These are phyloP conservation scores for Soucietia sequanensis DNA, from an alignment of 805 yeast species.

Conservation along the genomic window DNA sequence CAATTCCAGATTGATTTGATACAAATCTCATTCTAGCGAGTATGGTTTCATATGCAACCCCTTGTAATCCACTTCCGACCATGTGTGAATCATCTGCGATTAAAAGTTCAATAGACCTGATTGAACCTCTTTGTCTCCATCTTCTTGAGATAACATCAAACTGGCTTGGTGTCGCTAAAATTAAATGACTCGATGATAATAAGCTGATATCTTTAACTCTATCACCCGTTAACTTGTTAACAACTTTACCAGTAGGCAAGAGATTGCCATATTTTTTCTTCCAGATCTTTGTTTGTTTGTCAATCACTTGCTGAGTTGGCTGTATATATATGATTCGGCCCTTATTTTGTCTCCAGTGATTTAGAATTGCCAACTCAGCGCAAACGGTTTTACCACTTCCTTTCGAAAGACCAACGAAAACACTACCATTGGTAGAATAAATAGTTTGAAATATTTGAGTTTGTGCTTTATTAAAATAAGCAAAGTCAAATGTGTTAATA, in stretches of 20 bases:
- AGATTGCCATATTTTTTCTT: conserved; percentile 40
- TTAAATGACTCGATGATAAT: conserved; percentile 60
- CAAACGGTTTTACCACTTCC: conserved; percentile 73
- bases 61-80: conserved; percentile 56
- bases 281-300: conserved; percentile 53
- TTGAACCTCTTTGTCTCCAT: conserved; percentile 76
- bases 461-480: conserved; percentile 68
- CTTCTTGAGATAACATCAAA: conserved; percentile 72
- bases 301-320: conserved; percentile 59
- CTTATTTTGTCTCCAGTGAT: conserved; percentile 66
- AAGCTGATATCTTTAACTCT: conserved; percentile 51
- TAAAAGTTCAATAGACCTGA: conserved; percentile 65
- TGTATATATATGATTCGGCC: conserved; percentile 75
- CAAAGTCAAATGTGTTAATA: conserved; percentile 43
- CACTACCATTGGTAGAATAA: conserved; percentile 55
- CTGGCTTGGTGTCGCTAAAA: conserved; percentile 77
- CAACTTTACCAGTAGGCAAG: conserved; percentile 53
- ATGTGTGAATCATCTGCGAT: conserved; percentile 74
- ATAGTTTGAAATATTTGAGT: conserved; percentile 65
- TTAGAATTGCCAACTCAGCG: conserved; percentile 71
- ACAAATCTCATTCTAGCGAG: conserved; percentile 73
- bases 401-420: conserved; percentile 69
- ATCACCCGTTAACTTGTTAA: conserved; percentile 58
- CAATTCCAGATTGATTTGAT: conserved; percentile 58
- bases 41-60: conserved; percentile 66